Conservation (phyloP, 2,329 filamentous ascomycete genomes). For the Trichoderma koningiopsis region DNA sequence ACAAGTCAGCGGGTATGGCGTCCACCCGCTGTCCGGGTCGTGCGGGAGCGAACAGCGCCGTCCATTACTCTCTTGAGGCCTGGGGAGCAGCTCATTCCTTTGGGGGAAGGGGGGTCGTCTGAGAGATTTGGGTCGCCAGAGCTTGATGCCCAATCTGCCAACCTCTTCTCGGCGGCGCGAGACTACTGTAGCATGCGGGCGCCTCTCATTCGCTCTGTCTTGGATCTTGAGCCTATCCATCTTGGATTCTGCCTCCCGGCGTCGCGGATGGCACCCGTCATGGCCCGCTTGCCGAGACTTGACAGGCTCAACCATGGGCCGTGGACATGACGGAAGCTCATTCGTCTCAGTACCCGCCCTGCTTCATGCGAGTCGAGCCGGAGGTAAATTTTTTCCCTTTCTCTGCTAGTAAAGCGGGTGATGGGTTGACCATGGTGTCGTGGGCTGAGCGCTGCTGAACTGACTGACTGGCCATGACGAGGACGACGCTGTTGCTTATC, state of each 20-base stretch:
- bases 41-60: conserved; percentile 21
- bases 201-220: conserved; percentile 22
- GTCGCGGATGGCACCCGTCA: conserved; percentile 18
- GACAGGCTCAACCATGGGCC: conserved; percentile 22
- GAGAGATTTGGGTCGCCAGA: conserved; percentile 24
- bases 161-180: conserved; percentile 9
- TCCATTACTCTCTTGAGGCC: conserved; percentile 1
- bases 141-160: conserved; percentile 29
- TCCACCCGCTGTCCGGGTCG: conserved; percentile 20
- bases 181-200: not conserved
- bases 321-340: conserved; percentile 5
- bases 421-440: conserved; percentile 25
- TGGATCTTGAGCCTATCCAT: conserved; percentile 21
- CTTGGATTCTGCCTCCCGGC: conserved; percentile 19
- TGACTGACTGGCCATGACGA: conserved; percentile 16
- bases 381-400: not conserved
- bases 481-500: not conserved
- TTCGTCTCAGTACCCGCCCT: conserved; percentile 23
- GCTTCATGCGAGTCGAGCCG: conserved; percentile 12
- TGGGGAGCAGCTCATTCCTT: conserved; percentile 22
- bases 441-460: conserved; percentile 18
- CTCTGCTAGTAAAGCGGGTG: conserved; percentile 1
- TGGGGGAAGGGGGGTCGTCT: conserved; percentile 13
- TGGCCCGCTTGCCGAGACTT: conserved; percentile 16
- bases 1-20: conserved; percentile 26